phyloP scores from a whole-genome alignment of 2,329 filamentous ascomycete genomes.

The Claviceps fusiformis region DNA sequence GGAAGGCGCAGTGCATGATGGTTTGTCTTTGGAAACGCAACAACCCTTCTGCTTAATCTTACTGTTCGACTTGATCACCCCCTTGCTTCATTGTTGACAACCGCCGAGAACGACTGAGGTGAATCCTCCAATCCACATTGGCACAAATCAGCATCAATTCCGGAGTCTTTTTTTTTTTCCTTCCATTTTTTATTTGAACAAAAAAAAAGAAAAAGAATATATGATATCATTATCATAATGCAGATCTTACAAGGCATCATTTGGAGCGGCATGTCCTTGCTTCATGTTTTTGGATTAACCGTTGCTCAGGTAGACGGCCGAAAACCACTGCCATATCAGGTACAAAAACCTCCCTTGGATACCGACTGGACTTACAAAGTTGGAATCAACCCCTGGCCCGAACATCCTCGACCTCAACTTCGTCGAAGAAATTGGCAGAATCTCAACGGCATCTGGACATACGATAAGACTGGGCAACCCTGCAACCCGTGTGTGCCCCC shows the following conservation, averaged over 20 bases:
- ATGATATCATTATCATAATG: background rate
- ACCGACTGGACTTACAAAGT: constrained; percentile 39
- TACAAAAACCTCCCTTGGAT: constrained; percentile 28
- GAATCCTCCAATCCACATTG: background rate
- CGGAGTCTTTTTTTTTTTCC: background rate
- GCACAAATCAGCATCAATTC: background rate
- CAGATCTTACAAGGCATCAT: background rate
- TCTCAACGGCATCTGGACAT: constrained; percentile 47
- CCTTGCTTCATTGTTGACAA: background rate
- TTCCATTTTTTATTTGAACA: background rate
- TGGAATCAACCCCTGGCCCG: constrained; percentile 40
- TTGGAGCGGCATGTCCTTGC: background rate
- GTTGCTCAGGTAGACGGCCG: background rate
- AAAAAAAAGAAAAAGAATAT: too few relatives aligned
- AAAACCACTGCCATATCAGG: constrained; percentile 18
- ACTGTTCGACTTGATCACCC: background rate
- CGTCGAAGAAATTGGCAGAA: constrained; percentile 39
- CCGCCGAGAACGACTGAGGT: background rate
- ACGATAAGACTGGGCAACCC: constrained; percentile 20
- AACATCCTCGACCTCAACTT: constrained; percentile 44
- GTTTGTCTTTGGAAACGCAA: background rate
- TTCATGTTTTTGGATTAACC: background rate
- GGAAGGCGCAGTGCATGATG: background rate
- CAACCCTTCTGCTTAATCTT: background rate
- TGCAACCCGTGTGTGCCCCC: constrained; percentile 6